Evolutionary conservation across 2,329 filamentous ascomycete genomes (phyloP).

Genomic region (Thyridium curvatum): DNA sequence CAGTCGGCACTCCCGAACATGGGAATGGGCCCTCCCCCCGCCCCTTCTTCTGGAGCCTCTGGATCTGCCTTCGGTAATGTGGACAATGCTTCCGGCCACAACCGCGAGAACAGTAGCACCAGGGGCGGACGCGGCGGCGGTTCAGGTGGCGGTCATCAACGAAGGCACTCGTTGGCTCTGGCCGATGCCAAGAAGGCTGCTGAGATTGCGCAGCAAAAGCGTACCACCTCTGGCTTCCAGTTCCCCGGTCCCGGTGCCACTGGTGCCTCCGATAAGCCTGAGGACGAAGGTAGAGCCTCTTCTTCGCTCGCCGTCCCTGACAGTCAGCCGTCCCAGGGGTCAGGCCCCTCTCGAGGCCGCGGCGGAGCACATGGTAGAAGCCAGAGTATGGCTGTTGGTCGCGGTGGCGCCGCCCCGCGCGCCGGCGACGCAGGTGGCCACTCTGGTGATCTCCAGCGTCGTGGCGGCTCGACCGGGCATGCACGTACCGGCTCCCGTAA

Average conservation of each 20-base stretch:
- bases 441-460: slow-evolving; percentile 62
- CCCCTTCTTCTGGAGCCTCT: slow-evolving; percentile 85
- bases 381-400: slow-evolving; percentile 84
- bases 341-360: slow-evolving; percentile 41
- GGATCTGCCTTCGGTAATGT: slow-evolving; percentile 75
- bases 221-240: slow-evolving; percentile 89
- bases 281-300: slow-evolving; percentile 41
- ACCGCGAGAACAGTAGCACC: slow-evolving; percentile 60
- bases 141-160: slow-evolving; percentile 72
- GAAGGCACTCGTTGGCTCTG: slow-evolving; percentile 88
- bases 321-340: slow-evolving; percentile 29
- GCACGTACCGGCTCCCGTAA: slow-evolving; percentile 81
- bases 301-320: slow-evolving; percentile 26
- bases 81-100: slow-evolving; percentile 52
- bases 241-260: slow-evolving; percentile 74
- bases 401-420: slow-evolving; percentile 54
- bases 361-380: slow-evolving; percentile 64
- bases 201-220: slow-evolving; percentile 92
- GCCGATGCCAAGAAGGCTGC: slow-evolving; percentile 97
- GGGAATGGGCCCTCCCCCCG: slow-evolving; percentile 80
- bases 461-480: slow-evolving; percentile 75
- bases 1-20: slow-evolving; percentile 94
- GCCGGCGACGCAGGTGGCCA: slow-evolving; percentile 37
- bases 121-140: slow-evolving; percentile 44
- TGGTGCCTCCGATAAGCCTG: slow-evolving; percentile 51